Base-by-base conservation (phyloP, 2,329 filamentous ascomycete genomes). In the Didymella pinodella region DNA sequence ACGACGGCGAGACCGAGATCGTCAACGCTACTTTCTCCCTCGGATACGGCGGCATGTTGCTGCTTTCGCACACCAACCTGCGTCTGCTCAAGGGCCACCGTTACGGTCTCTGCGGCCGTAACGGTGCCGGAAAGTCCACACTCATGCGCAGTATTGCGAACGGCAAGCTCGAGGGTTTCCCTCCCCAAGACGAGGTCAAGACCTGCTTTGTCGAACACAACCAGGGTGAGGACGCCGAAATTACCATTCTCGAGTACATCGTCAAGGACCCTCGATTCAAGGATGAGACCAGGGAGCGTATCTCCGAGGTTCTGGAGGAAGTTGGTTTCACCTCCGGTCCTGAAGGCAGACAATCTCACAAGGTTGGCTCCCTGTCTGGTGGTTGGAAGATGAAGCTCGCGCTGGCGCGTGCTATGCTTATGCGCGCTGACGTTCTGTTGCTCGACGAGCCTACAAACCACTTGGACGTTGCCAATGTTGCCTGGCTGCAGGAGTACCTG, bases 311-410 rank as follows among this genome's bases (percentile, higher is more conserved):
- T 61, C 81, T 99, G 62, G 85, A 88, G 48, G 93, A 98, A 77
- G 95, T 99, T 71, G 96, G 96, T 43, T 99, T 99, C 81, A 96
- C 91, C 22, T 80, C 91, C 62, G 94, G 94, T 2, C 92, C 93
- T 0, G 91, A 95, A 66, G 95, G 94, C 59, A 88, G 92, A 61
- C 95, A 98, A 79, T 85, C 89, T 6, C 88, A 97, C 76, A 91
- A 90, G 70, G 95, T 99, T 59, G 95, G 95, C 68, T 97, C 94
- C 20, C 82, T 99, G 34, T 98, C 95, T 43, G 95, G 95, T 80
- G 95, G 95, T 76, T 99, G 95, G 95, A 98, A 98, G 86, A 99
- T 99, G 95, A 99, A 99, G 88, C 83, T 99, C 62, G 95, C 95
- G 66, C 81, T 99, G 78, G 95, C 95, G 51, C 88, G 95, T 72